Evolutionary conservation across 2,329 filamentous ascomycete genomes (phyloP).

Genomic region (Verticillium isaacii): DNA sequence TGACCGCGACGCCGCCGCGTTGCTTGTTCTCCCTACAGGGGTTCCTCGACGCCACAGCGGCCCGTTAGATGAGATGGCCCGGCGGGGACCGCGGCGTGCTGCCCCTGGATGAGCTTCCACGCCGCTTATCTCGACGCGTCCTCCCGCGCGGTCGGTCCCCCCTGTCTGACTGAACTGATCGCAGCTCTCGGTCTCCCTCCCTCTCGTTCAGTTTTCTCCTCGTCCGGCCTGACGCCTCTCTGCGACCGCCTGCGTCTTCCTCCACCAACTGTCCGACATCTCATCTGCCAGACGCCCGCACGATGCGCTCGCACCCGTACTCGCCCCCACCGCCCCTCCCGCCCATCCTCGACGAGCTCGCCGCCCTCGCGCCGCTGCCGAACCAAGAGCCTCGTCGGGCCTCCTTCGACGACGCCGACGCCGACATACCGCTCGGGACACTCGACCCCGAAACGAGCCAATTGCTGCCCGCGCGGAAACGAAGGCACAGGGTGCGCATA

Average conservation of each 20-base stretch:
- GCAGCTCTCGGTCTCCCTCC: neutral
- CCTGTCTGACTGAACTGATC: neutral
- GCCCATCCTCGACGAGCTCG: slow-evolving; percentile 2
- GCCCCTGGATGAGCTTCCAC: neutral
- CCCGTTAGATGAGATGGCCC: neutral
- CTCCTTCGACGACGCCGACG: neutral
- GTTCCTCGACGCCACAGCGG: neutral
- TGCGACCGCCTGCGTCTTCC: neutral
- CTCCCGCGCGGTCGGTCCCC: neutral
- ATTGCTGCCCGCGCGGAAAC: slow-evolving; percentile 21
- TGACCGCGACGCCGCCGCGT: neutral
- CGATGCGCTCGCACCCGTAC: neutral
- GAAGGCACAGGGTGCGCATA: slow-evolving; percentile 27
- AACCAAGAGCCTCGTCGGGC: neutral
- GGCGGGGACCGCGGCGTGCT: neutral
- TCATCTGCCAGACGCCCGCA: neutral
- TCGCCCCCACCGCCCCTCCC: neutral
- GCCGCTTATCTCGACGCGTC: neutral
- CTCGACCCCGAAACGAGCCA: slow-evolving; percentile 24
- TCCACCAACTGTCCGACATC: neutral
- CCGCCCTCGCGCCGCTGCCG: neutral
- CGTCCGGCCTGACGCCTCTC: neutral
- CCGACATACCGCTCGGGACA: slow-evolving; percentile 16
- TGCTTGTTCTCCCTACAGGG: neutral
- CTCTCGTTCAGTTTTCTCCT: neutral